Evolutionary conservation across 768 basidiomycete genomes (phyloP).

Genomic region (Coprinopsis cinerea): DNA sequence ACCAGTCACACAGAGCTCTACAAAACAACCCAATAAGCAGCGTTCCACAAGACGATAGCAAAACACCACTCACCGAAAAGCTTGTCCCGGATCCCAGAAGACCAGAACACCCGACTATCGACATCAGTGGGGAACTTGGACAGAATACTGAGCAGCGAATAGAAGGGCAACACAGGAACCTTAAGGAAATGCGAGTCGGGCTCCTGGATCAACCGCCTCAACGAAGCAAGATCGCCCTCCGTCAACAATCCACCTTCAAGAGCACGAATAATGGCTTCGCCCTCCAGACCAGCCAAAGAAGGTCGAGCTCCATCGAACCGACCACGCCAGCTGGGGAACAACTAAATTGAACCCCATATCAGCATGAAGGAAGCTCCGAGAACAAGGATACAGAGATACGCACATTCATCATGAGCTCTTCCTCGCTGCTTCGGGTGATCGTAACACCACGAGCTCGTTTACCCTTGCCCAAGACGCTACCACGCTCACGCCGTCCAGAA

Average conservation of each 20-base stretch:
- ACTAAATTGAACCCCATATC: conserved; percentile 27
- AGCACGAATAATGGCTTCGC: conserved; percentile 51
- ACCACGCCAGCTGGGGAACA: conserved; percentile 81
- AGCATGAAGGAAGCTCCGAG: background rate
- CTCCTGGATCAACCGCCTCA: conserved; percentile 66
- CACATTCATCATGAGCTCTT: conserved; percentile 78
- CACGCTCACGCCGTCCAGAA: conserved; percentile 40
- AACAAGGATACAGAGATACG: conserved; percentile 18
- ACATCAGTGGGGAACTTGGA: conserved; percentile 74
- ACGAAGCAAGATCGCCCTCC: conserved; percentile 57
- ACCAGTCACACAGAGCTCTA: conserved; percentile 21
- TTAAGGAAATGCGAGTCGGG: conserved; percentile 87
- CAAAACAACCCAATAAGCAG: background rate
- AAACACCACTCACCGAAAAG: conserved; percentile 47
- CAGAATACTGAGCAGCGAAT: conserved; percentile 68
- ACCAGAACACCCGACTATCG: conserved; percentile 76
- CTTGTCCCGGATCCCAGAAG: conserved; percentile 50
- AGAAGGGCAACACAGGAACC: conserved; percentile 75
- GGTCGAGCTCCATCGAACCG: conserved; percentile 64
- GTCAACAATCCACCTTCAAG: conserved; percentile 63
- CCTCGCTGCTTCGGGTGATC: conserved; percentile 72
- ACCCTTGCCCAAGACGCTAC: conserved; percentile 69
- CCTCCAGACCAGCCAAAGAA: conserved; percentile 57
- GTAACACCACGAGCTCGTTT: conserved; percentile 79
- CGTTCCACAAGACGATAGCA: conserved; percentile 21